Evolutionary conservation across 2,329 filamentous ascomycete genomes (phyloP).

Genomic region (Alternaria dauci): DNA sequence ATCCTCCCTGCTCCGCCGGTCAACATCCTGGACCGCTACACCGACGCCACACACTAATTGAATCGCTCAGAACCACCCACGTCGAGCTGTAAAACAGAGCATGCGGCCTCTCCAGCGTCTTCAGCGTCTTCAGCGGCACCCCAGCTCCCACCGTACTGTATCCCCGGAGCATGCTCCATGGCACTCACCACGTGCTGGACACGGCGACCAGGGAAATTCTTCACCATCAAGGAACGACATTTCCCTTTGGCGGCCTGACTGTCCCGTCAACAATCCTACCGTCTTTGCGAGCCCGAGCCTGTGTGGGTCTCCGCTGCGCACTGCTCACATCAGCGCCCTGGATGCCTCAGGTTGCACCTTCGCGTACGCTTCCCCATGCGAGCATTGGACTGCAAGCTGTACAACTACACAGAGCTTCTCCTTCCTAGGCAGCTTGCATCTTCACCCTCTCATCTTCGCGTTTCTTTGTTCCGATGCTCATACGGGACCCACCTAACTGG

Average conservation of each 20-base stretch:
- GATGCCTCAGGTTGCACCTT: constrained; percentile 14
- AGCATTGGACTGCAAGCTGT: background rate
- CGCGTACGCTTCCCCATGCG: constrained; percentile 6
- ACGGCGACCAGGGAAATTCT: background rate
- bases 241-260: constrained; percentile 2
- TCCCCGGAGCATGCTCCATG: constrained; percentile 2
- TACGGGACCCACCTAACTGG: constrained; percentile 7
- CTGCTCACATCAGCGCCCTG: constrained; percentile 21
- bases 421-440: background rate
- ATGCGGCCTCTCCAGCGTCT: background rate
- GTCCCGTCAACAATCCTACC: constrained; percentile 2
- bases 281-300: constrained; percentile 10
- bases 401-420: background rate
- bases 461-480: constrained; percentile 9
- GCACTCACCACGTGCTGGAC: constrained; percentile 10
- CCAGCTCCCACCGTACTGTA: background rate
- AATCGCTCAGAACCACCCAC: constrained; percentile 16
- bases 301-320: constrained; percentile 5
- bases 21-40: constrained; percentile 9
- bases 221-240: constrained; percentile 8
- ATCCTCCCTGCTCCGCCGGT: constrained; percentile 20
- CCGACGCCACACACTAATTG: background rate
- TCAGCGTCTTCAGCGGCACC: background rate
- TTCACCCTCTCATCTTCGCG: background rate
- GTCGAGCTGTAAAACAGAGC: constrained; percentile 1